These are phyloP conservation scores for Linum tenue DNA, from an alignment of 345 rosid genomes.

Conservation along the genomic window DNA sequence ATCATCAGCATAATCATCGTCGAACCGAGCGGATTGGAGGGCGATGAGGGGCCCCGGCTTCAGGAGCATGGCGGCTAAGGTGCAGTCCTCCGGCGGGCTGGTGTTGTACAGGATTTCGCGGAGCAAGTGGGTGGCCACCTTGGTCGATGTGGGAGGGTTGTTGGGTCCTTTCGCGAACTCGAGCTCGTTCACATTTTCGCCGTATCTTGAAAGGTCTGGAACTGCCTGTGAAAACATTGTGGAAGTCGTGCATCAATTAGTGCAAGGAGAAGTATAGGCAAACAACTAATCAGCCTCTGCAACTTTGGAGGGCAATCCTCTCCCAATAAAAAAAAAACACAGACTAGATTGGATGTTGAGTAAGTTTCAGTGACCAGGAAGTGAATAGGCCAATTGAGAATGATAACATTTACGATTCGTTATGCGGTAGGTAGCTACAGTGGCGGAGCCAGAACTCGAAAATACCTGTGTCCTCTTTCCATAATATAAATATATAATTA, in stretches of 20 bases:
- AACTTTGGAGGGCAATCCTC: not conserved
- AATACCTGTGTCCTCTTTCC: no score
- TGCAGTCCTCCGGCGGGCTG: slow-evolving; percentile 59
- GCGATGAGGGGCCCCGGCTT: slow-evolving; percentile 70
- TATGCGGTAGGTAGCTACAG: no score
- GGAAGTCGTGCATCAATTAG: not conserved
- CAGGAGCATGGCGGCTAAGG: slow-evolving; percentile 60
- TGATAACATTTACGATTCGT: no score
- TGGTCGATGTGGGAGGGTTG: slow-evolving; percentile 66
- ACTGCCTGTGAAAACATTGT: slow-evolving; percentile 38
- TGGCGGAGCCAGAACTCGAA: no score
- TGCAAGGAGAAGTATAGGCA: not conserved
- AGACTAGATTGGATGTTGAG: no score
- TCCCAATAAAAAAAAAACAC: no score
- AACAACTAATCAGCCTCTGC: slow-evolving; percentile 3
- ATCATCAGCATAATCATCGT: slow-evolving; percentile 8
- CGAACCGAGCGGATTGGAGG: slow-evolving; percentile 35
- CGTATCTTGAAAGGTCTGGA: slow-evolving; percentile 65
- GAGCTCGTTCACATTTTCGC: slow-evolving; percentile 49
- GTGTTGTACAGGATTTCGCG: slow-evolving; percentile 51
- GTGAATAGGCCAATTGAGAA: no score
- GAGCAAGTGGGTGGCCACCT: slow-evolving; percentile 46
- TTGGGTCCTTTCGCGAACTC: slow-evolving; percentile 61
- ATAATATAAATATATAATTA: no score
- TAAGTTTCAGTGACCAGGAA: no score